Base-by-base conservation (phyloP, 1,139 yeast species). In the Scheffersomyces insectosa region DNA sequence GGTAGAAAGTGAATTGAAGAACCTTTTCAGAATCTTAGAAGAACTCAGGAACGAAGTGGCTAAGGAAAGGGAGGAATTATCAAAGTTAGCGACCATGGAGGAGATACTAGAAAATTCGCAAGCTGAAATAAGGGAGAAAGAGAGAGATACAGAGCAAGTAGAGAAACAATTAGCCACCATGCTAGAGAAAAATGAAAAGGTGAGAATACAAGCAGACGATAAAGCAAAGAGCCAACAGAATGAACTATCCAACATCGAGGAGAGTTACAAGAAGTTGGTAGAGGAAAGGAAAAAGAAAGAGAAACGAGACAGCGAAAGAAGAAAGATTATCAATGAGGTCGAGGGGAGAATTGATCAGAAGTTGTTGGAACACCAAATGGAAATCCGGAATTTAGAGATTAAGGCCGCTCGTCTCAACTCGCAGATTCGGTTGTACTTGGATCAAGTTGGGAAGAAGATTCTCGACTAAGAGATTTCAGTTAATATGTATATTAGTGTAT, bases 401-500 rank as follows among this genome's bases (percentile, higher is more conserved):
- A 86, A 83, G 51, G 70, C 82, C 33, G 77, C 77, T 30, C 71
- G 76, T 45, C 67, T 85, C 44, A 79, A 78, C 52, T 67, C 79
- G 3, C 85, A 79, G 50, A 66, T 84, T 31, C 68, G 66, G 44
- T 52, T 68, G 37, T 81, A 81, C 52, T 51, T 80, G 47, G 65
- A 63, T 42, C 82, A 79, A 45, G 72, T 80, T 66, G 70, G 68
- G 36, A 70, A 67, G 52, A 62, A 70, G 46, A 59, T 53, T 7
- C 34, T 72, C 40, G 49, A 54, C 16, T 31, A 54, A 51, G 37
- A 50, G 20, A 33, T 33, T 13, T 15, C 12, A 12, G 12, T 33
- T 15, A n/a, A 33, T 33, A n/a, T 33, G 38, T 36, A 33, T 38
- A 8, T 13, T 38, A 33, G 41, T 29, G 28, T 37, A 15, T 20